A percentile compares a stretch with the other conserved stretches of the same genome.
phyloP scores from a whole-genome alignment of 1,284 basidiomycete species.

The Sporisorium sorghi region DNA sequence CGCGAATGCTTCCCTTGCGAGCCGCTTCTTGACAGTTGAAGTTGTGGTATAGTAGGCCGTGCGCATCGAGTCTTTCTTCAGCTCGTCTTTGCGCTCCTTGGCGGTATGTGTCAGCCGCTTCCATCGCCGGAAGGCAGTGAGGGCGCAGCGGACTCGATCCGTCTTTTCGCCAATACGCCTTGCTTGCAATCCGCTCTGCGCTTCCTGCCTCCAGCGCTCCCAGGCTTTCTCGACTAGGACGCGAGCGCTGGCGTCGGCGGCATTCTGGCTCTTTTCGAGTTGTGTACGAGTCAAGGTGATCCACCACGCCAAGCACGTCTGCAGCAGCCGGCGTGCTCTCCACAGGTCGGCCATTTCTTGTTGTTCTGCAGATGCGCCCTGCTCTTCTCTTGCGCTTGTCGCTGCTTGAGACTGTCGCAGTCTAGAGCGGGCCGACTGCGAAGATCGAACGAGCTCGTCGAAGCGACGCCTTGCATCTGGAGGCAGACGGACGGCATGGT shows the following conservation, averaged over 20 bases:
- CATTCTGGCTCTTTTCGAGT: slow-evolving; percentile 20
- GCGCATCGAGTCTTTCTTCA: slow-evolving; percentile 37
- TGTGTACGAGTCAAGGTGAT: slow-evolving; percentile 34
- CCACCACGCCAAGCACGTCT: slow-evolving; percentile 51
- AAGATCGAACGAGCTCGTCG: slow-evolving; percentile 49
- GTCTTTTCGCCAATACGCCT: slow-evolving; percentile 22
- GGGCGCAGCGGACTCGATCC: slow-evolving; percentile 45
- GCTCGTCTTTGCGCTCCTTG: slow-evolving; percentile 30
- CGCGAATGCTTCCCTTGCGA: slow-evolving; percentile 13
- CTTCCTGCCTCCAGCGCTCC: slow-evolving; percentile 28
- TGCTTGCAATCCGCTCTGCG: not conserved
- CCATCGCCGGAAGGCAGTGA: slow-evolving; percentile 51
- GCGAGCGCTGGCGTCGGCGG: slow-evolving; percentile 22
- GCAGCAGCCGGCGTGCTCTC: slow-evolving; percentile 24
- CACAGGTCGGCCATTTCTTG: slow-evolving; percentile 29
- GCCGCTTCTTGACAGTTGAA: slow-evolving; percentile 10
- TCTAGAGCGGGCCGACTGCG: slow-evolving; percentile 31
- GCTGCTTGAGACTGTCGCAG: slow-evolving; percentile 21
- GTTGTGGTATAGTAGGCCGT: slow-evolving; percentile 38
- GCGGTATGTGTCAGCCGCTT: slow-evolving; percentile 13
- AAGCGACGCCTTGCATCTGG: slow-evolving; percentile 38
- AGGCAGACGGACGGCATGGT: slow-evolving; percentile 7
- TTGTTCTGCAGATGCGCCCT: slow-evolving; percentile 3
- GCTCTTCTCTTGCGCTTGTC: slow-evolving; percentile 24
- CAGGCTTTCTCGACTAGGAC: slow-evolving; percentile 33